Base-by-base conservation (phyloP, 768 basidiomycete genomes). In the Kondoa subrosea region DNA sequence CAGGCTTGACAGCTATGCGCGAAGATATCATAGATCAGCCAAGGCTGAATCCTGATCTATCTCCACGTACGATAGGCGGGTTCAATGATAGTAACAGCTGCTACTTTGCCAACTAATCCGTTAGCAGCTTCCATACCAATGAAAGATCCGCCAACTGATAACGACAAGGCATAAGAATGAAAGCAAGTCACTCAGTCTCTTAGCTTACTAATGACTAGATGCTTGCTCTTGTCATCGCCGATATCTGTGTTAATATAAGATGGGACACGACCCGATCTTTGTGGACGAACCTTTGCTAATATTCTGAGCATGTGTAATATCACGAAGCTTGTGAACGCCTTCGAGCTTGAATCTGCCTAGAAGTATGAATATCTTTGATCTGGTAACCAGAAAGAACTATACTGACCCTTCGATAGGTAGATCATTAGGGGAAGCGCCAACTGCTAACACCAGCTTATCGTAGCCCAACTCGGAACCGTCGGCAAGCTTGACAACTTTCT, bases 111-210 rank as follows among this genome's bases (percentile, higher is more conserved):
- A 4, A 83, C 77, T 1, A 87, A 77, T 0, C 88, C 87, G n/a
- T 80, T 81, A 4, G 89, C 88, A n/a, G 90, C 80, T 76, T 91
- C 88, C 89, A 95, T 89, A 67, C 87, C 84, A 73, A 95, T 95
- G 79, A 92, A 95, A 16, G 87, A 88, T 63, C 85, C 87, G 1
- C 91, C 91, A 70, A 93, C n/a, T n/a, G n/a, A n/a, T 85, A 15
- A 92, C 82, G 33, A 90, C 89, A 68, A 87, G 76, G 62, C 80
- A 80, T 61, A 68, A 68, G 12, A 57, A 56, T 29, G 32, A 40
- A 57, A 34, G 82, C 82, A 62, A 81, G 85, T 64, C 67, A 34
- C 63, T 57, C 34, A 25, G 87, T 56, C 60, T 61, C 27, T 65
- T 65, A 59, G 68, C 67, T 62, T 65, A n/a, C n/a, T 64, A 26